These are phyloP conservation scores for Rehmannia glutinosa DNA, from an alignment of 257 asterid species.

Conservation along the genomic window DNA sequence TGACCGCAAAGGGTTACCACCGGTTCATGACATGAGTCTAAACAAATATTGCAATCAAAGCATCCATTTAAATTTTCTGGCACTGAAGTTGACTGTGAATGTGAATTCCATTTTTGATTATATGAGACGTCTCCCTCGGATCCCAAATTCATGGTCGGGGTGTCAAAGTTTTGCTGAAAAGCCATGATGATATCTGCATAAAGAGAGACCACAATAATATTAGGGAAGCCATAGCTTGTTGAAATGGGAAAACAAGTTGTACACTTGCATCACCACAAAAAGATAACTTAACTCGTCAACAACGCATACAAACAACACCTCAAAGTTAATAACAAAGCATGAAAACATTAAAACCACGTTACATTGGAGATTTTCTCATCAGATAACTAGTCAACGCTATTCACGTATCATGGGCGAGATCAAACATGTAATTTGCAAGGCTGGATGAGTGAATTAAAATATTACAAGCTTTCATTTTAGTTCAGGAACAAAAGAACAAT, in stretches of 20 bases:
- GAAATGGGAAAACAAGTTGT: neutral
- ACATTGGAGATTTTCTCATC: too few species aligned
- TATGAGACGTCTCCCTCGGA: constrained; percentile 39
- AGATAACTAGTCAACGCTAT: too few species aligned
- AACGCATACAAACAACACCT: too few species aligned
- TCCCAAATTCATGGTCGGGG: constrained; percentile 30
- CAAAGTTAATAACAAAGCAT: too few species aligned
- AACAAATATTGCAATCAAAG: constrained; percentile 86
- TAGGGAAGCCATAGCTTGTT: neutral
- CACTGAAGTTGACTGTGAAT: constrained; percentile 26
- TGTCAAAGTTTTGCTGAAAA: constrained; percentile 36
- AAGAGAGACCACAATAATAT: neutral
- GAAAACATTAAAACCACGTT: too few species aligned
- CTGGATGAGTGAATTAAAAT: too few species aligned
- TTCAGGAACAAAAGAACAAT: too few species aligned
- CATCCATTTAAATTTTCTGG: constrained; percentile 50
- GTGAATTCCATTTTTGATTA: constrained; percentile 38
- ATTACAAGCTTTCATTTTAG: too few species aligned
- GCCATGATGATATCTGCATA: constrained; percentile 66
- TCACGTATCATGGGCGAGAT: too few species aligned
- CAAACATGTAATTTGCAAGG: too few species aligned
- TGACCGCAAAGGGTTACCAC: constrained; percentile 90
- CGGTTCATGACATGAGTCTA: constrained; percentile 77
- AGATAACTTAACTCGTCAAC: too few species aligned
- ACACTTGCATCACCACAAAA: too few species aligned